Conservation (phyloP, 2,329 filamentous ascomycete species). For the Colletotrichum sp. region DNA sequence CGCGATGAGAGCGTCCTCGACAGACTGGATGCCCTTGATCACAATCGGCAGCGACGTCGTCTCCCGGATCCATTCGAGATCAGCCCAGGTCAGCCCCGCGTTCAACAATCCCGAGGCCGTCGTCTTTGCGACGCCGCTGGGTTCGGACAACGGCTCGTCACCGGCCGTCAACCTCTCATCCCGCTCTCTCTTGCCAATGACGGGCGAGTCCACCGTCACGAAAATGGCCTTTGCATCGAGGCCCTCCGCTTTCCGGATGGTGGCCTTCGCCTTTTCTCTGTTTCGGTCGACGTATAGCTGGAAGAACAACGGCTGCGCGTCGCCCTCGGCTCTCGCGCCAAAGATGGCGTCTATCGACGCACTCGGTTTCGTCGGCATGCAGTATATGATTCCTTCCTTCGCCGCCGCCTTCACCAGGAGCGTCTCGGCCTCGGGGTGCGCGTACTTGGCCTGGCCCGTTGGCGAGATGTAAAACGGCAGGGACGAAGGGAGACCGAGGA, state of each 20-base stretch:
- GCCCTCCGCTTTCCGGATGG: constrained; percentile 49
- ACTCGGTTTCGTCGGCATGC: constrained; percentile 14
- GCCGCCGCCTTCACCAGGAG: not conserved
- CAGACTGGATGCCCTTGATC: constrained; percentile 72
- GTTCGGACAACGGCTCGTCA: constrained; percentile 43
- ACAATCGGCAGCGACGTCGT: constrained; percentile 57
- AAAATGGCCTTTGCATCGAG: constrained; percentile 57
- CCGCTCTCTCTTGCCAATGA: constrained; percentile 58
- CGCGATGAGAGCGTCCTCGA: constrained; percentile 63
- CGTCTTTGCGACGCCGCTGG: constrained; percentile 46
- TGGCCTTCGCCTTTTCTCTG: constrained; percentile 49
- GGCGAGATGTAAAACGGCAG: constrained; percentile 68
- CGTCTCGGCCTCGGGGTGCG: constrained; percentile 65
- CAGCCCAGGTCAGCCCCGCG: constrained; percentile 62
- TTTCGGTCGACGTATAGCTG: constrained; percentile 67
- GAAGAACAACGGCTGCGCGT: constrained; percentile 48
- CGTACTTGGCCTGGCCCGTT: constrained; percentile 66
- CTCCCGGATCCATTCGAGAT: constrained; percentile 65
- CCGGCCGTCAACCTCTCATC: constrained; percentile 51
- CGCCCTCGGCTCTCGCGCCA: not conserved
- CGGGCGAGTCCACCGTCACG: constrained; percentile 62
- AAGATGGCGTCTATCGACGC: not conserved
- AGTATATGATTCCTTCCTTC: constrained; percentile 9
- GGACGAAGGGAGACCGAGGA: constrained; percentile 56
- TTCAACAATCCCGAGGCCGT: constrained; percentile 63